Base-by-base conservation (phyloP, 2,329 filamentous ascomycete species). In the Epichloe gansuensis region DNA sequence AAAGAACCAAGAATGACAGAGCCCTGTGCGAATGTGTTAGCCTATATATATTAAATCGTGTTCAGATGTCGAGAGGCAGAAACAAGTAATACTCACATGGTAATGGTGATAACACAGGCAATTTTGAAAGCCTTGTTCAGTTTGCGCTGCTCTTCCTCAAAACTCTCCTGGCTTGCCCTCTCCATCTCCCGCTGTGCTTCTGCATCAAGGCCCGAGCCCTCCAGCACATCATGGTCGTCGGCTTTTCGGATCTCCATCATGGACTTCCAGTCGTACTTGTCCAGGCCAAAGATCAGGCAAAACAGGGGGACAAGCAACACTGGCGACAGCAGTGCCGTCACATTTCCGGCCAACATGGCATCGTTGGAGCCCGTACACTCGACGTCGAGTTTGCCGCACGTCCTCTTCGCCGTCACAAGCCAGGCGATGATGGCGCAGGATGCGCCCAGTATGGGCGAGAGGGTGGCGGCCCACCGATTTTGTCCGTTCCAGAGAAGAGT, bases 331-430 rank as follows among this genome's bases (percentile, higher is more conserved):
- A 95, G 76, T 0, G 89, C 87, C 1, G 84, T 81, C 3, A 95
- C 87, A 58, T 95, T 95, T 35, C 89, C 89, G 1, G 85, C 89
- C 23, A 95, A 71, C 88, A 94, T 94, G 12, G 89, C 87, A 56
- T 87, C 80, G 68, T 94, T 94, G 39, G 82, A 78, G 2, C 90
- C 90, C 0, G 88, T 91, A 58, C 84, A 87, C 0, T 70, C 75
- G 41, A 95, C 85, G 44, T 75, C 79, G 27, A 95, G 75, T 2
- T 70, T 68, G 21, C 85, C 85, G 59, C 81, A 86, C 60, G 87
- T 67, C 59, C 78, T 81, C 62, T 83, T 81, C 1, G 85, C 77
- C 0, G 84, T 88, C 3, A 89, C 85, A 4, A 89, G 75, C 86
- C 86, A 90, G 17, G 84, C 84, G 51, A 82, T 80, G 13, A 90